phyloP scores from a whole-genome alignment of 2,329 filamentous ascomycete genomes.

The Talaromyces atroroseus region DNA sequence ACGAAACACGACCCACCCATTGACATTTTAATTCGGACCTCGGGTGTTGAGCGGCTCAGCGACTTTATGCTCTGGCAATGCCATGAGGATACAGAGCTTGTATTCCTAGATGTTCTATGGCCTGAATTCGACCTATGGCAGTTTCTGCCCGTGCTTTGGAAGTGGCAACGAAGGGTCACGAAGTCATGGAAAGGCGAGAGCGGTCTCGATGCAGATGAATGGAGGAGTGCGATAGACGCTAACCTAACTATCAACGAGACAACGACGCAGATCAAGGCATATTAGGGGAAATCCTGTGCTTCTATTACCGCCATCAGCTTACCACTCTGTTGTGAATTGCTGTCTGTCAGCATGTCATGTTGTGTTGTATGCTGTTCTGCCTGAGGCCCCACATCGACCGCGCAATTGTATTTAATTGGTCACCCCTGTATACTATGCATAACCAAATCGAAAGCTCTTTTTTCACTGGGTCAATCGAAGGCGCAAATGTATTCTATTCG shows the following conservation, averaged over 20 bases:
- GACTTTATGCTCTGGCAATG: constrained; percentile 99
- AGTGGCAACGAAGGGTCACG: constrained; percentile 72
- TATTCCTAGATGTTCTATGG: constrained; percentile 90
- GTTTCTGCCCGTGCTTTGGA: constrained; percentile 84
- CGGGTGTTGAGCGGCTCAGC: constrained; percentile 83
- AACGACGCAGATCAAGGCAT: constrained; percentile 5
- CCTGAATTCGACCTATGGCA: constrained; percentile 93
- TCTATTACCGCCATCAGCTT: background rate
- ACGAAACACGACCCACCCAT: constrained; percentile 79
- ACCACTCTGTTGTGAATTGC: background rate
- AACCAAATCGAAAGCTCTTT: background rate
- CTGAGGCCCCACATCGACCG: constrained; percentile 1
- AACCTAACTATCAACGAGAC: background rate
- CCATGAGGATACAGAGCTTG: constrained; percentile 84
- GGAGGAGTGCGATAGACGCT: constrained; percentile 20
- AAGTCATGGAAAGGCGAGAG: constrained; percentile 57
- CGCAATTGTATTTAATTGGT: constrained; percentile 9
- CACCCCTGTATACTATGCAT: background rate
- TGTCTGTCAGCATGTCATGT: background rate
- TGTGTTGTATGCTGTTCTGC: background rate
- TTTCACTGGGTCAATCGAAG: background rate
- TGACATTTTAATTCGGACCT: constrained; percentile 86
- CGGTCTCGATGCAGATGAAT: constrained; percentile 46
- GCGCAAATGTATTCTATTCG: constrained; percentile 11
- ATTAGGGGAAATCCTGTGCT: background rate